Evolutionary conservation across 148 eudicot genomes (phyloP).

Genomic region (Rhododendron griersonianum): DNA sequence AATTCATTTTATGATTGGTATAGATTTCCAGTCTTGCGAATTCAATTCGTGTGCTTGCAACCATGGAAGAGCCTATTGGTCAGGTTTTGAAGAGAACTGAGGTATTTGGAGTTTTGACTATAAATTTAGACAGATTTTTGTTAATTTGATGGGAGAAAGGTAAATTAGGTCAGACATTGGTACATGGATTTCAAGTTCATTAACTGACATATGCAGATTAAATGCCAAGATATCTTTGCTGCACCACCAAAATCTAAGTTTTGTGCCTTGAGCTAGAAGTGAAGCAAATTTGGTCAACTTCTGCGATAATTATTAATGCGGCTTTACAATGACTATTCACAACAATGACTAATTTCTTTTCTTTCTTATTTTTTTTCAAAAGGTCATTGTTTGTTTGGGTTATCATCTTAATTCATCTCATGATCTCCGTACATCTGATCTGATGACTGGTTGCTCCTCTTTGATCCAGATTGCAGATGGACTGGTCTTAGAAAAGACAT

Average conservation of each 20-base stretch:
- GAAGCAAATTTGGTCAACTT: neutral
- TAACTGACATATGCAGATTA: neutral
- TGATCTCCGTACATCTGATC: slow-evolving; percentile 16
- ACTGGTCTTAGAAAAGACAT: slow-evolving; percentile 72
- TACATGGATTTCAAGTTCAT: neutral
- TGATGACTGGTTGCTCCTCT: slow-evolving; percentile 13
- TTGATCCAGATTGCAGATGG: slow-evolving; percentile 73
- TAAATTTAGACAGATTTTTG: neutral
- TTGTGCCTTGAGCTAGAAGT: neutral
- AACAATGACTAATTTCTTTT: neutral
- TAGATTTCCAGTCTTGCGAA: slow-evolving; percentile 80
- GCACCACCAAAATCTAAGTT: neutral
- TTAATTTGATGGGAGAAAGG: neutral
- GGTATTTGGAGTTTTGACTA: slow-evolving; percentile 27
- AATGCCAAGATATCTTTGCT: neutral
- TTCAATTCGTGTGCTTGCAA: slow-evolving; percentile 83
- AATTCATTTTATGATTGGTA: slow-evolving; percentile 1
- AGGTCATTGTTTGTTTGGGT: neutral
- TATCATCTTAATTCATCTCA: neutral
- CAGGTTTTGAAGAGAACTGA: slow-evolving; percentile 71
- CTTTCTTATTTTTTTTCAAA: neutral
- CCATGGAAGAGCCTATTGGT: slow-evolving; percentile 95
- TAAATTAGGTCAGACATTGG: neutral
- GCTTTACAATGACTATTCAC: neutral
- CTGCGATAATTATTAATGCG: neutral